Conservation (phyloP, 768 basidiomycete species). For the Agrocybe pediades region DNA sequence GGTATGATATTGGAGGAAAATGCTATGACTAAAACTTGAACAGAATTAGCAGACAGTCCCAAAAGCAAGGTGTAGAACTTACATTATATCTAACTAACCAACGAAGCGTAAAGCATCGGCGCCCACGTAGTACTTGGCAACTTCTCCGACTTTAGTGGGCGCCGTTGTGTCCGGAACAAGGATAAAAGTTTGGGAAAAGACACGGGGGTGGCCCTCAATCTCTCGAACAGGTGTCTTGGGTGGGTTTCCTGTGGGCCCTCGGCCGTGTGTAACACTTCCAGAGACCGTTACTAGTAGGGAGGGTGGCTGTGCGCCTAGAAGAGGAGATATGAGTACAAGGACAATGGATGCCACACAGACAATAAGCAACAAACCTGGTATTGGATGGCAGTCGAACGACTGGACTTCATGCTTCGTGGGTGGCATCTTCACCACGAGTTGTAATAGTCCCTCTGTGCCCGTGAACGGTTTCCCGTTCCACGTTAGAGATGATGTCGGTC, state of each 20-base stretch:
- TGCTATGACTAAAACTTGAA: conserved; percentile 5
- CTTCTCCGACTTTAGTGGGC: conserved; percentile 65
- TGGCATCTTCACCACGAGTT: conserved; percentile 73
- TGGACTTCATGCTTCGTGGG: conserved; percentile 82
- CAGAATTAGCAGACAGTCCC: not conserved
- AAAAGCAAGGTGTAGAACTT: not conserved
- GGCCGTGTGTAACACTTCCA: conserved; percentile 75
- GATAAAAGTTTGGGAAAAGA: conserved; percentile 88
- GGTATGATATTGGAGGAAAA: conserved; percentile 1
- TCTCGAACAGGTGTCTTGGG: conserved; percentile 48
- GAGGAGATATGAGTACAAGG: conserved; percentile 8
- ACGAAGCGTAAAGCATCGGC: conserved; percentile 84
- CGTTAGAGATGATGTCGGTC: conserved; percentile 70
- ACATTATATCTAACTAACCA: conserved; percentile 48
- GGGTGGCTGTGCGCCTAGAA: conserved; percentile 74
- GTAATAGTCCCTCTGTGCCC: conserved; percentile 67
- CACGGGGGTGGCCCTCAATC: conserved; percentile 77
- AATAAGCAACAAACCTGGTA: conserved; percentile 58
- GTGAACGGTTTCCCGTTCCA: conserved; percentile 88
- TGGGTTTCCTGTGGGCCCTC: conserved; percentile 59
- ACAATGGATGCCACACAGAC: not conserved
- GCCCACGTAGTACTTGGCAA: conserved; percentile 81
- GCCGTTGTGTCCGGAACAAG: conserved; percentile 75
- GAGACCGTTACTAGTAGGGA: conserved; percentile 80
- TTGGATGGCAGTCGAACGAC: conserved; percentile 89